These are phyloP conservation scores for Thermoascus crustaceus DNA, from an alignment of 2,329 filamentous ascomycete species.

Conservation along the genomic window DNA sequence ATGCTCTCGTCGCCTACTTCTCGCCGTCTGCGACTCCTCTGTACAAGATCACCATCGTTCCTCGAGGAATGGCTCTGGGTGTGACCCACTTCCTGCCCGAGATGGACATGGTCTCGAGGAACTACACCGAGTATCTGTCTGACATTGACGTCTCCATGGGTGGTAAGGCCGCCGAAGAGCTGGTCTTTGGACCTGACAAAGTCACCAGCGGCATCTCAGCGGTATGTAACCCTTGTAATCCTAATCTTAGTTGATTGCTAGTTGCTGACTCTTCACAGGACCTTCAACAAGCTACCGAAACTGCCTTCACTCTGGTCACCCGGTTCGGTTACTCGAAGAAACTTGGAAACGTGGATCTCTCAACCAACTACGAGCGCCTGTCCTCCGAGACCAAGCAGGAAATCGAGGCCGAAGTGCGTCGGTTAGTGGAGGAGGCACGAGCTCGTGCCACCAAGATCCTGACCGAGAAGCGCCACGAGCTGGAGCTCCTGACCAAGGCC, in stretches of 20 bases:
- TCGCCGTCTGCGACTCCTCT: slow-evolving; percentile 66
- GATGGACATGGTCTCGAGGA: slow-evolving; percentile 84
- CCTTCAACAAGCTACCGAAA: slow-evolving; percentile 68
- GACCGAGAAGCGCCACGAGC: slow-evolving; percentile 66
- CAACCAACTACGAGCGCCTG: slow-evolving; percentile 68
- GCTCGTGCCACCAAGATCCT: slow-evolving; percentile 65
- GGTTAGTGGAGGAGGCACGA: slow-evolving; percentile 73
- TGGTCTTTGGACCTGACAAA: slow-evolving; percentile 83
- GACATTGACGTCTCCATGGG: slow-evolving; percentile 74
- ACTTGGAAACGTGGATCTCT: slow-evolving; percentile 84
- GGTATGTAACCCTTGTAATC: slow-evolving; percentile 45
- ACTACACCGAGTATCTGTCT: slow-evolving; percentile 75
- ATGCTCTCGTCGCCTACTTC: slow-evolving; percentile 82
- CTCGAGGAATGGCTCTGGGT: slow-evolving; percentile 76
- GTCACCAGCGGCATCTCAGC: slow-evolving; percentile 81
- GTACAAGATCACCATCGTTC: slow-evolving; percentile 96
- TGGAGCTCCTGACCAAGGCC: slow-evolving; percentile 80
- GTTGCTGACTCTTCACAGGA: slow-evolving; percentile 47
- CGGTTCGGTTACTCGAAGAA: slow-evolving; percentile 79
- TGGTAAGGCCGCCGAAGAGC: slow-evolving; percentile 80
- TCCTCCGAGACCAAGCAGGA: slow-evolving; percentile 78
- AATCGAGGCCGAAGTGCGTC: slow-evolving; percentile 83
- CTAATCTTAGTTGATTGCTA: background rate
- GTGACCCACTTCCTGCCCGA: slow-evolving; percentile 82
- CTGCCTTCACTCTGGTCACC: slow-evolving; percentile 83